A percentile compares a stretch with the other conserved stretches of the same genome.
These are phyloP conservation scores for Penicillium freii DNA, from an alignment of 2,329 filamentous ascomycete genomes.

Conservation along the genomic window DNA sequence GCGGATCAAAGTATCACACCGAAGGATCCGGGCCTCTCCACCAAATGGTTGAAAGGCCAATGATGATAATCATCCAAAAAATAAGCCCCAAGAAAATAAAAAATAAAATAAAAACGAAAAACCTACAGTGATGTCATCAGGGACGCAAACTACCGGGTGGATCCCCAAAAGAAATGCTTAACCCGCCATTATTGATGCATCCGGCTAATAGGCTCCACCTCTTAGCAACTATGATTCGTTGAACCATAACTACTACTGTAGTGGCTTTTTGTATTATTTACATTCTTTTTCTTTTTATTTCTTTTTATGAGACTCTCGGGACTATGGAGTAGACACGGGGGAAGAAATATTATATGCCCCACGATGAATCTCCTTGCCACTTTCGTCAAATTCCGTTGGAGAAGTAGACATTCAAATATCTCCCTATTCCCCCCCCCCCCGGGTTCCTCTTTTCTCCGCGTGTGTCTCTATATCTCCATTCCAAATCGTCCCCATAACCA, in stretches of 20 bases:
- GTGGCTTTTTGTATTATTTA: not conserved
- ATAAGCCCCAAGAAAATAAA: not conserved
- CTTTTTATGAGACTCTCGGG: not conserved
- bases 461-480: slow-evolving; percentile 10
- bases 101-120: not conserved
- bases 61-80: not conserved
- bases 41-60: not conserved
- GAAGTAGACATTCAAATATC: slow-evolving; percentile 30
- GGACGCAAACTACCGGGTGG: slow-evolving; percentile 20
- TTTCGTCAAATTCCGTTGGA: slow-evolving; percentile 15
- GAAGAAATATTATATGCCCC: slow-evolving; percentile 14
- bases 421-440: slow-evolving; percentile 18
- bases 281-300: not conserved
- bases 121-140: slow-evolving; percentile 25
- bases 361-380: slow-evolving; percentile 24
- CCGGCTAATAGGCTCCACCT: slow-evolving; percentile 19
- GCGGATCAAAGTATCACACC: not conserved
- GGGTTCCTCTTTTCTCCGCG: slow-evolving; percentile 14
- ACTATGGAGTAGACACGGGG: slow-evolving; percentile 7
- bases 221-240: slow-evolving; percentile 20
- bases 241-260: slow-evolving; percentile 3
- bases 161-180: slow-evolving; percentile 29
- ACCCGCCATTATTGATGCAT: slow-evolving; percentile 34
- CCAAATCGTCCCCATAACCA: not conserved
- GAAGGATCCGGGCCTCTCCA: not conserved